Percentiles rank a stretch among this genome's conserved stretches.
Conservation (phyloP, 176 grass and related monocot genomes). For the Cenchrus fungigraminus region DNA sequence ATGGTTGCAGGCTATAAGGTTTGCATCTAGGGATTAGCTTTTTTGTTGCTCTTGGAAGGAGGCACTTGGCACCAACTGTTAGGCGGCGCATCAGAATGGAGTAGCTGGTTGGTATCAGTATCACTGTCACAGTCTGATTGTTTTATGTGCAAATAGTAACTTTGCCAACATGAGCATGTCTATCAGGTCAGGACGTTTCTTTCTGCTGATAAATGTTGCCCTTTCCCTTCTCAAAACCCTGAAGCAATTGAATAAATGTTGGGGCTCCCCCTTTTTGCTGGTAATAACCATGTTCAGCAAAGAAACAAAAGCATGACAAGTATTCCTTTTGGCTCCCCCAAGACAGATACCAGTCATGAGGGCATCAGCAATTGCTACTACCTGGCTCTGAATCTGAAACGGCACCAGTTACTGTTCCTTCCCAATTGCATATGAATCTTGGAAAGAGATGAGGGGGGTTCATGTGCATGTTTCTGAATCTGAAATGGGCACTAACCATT, state of each 20-base stretch:
- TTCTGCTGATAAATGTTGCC: background rate
- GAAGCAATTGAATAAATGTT: background rate
- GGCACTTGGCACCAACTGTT: constrained; percentile 2
- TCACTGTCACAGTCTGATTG: background rate
- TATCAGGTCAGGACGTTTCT: background rate
- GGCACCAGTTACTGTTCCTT: background rate
- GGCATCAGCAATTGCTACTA: too few species aligned
- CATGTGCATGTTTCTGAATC: background rate
- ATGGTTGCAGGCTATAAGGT: background rate
- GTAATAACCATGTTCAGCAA: background rate
- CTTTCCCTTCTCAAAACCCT: background rate
- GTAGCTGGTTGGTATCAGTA: constrained; percentile 15
- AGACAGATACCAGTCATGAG: background rate
- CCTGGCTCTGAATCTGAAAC: background rate
- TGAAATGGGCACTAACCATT: background rate
- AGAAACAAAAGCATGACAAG: background rate
- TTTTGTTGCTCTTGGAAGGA: constrained; percentile 12
- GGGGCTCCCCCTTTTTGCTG: too few species aligned
- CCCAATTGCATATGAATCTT: background rate
- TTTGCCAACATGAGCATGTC: background rate
- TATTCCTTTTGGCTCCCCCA: background rate
- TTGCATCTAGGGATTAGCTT: constrained; percentile 15
- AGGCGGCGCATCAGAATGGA: background rate
- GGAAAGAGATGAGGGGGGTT: background rate
- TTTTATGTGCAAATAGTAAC: background rate